Percentiles rank a stretch among this genome's conserved stretches.
These are phyloP conservation scores for Phaeosphaeriaceae sp. DNA, from an alignment of 2,329 filamentous ascomycete genomes.

Conservation along the genomic window DNA sequence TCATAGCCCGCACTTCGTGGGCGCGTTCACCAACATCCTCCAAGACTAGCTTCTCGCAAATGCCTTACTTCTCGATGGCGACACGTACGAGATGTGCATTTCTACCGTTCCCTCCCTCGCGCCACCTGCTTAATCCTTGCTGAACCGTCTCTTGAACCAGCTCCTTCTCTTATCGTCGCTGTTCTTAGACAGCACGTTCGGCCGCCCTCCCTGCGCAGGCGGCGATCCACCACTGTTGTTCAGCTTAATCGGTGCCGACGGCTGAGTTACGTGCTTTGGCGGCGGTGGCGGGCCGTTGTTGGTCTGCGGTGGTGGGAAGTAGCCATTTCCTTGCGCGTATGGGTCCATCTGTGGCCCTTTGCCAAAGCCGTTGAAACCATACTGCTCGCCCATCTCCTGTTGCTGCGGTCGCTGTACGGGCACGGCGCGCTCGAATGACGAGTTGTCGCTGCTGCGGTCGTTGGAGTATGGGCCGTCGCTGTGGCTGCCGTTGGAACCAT, in stretches of 20 bases:
- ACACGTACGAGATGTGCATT: constrained; percentile 6
- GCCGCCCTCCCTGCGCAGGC: constrained; percentile 13
- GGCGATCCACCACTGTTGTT: constrained; percentile 21
- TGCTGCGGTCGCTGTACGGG: constrained; percentile 44
- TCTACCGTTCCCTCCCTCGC: background rate
- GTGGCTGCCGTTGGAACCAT: constrained; percentile 74
- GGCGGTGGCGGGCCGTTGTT: constrained; percentile 25
- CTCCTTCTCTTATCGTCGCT: constrained; percentile 75
- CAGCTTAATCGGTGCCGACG: constrained; percentile 36
- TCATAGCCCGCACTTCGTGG: constrained; percentile 11
- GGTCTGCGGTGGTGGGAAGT: constrained; percentile 26
- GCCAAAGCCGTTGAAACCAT: constrained; percentile 66
- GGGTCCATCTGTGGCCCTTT: constrained; percentile 53
- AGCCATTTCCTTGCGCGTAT: constrained; percentile 33
- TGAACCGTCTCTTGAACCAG: constrained; percentile 86
- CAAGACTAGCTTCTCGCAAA: constrained; percentile 5
- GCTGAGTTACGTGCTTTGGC: constrained; percentile 25
- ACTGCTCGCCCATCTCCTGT: constrained; percentile 52
- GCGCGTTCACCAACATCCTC: constrained; percentile 3
- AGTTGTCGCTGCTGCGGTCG: constrained; percentile 93
- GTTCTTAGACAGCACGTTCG: constrained; percentile 32
- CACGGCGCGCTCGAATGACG: constrained; percentile 79
- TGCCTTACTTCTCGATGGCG: constrained; percentile 8
- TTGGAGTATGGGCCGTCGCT: constrained; percentile 77
- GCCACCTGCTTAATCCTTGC: constrained; percentile 60